Percentiles rank a stretch among this genome's conserved stretches.
These are phyloP conservation scores for Fonsecaea multimorphosa DNA, from an alignment of 2,329 filamentous ascomycete species.

Conservation along the genomic window DNA sequence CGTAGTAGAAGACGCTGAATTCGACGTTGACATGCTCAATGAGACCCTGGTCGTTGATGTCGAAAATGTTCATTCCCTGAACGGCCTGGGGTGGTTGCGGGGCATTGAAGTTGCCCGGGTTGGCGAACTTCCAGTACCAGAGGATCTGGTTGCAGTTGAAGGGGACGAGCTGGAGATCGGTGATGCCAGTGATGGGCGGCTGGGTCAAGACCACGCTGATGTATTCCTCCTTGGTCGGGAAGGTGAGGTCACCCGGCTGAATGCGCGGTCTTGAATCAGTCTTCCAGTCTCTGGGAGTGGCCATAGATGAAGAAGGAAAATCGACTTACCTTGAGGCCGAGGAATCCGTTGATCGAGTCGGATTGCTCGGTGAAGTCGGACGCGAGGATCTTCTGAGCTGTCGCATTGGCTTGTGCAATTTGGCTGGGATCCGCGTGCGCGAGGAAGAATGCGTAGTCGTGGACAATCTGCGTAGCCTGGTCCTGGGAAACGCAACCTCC, in stretches of 20 bases:
- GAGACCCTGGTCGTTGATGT: conserved; percentile 17
- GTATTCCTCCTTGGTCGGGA: conserved; percentile 13
- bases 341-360: conserved; percentile 21
- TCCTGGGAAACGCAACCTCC: conserved; percentile 7
- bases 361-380: conserved; percentile 18
- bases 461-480: conserved; percentile 16
- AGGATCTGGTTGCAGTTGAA: conserved; percentile 19
- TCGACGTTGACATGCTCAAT: conserved; percentile 16
- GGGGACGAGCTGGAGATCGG: conserved; percentile 16
- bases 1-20: conserved; percentile 19
- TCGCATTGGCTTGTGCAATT: conserved; percentile 14
- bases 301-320: background rate
- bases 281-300: too few species aligned
- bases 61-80: conserved; percentile 16
- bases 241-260: conserved; percentile 15
- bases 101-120: conserved; percentile 21
- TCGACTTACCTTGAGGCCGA: conserved; percentile 7
- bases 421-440: conserved; percentile 16
- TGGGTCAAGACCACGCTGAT: conserved; percentile 10
- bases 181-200: conserved; percentile 8
- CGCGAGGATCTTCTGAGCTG: conserved; percentile 14
- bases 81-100: conserved; percentile 11
- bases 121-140: conserved; percentile 14
- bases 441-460: conserved; percentile 20
- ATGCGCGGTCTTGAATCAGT: background rate